Evolutionary conservation across 164 flowering plant genomes (phyloP), one percentile per base, ranked within the genome.

Genomic region (Hamamelis virginiana): DNA sequence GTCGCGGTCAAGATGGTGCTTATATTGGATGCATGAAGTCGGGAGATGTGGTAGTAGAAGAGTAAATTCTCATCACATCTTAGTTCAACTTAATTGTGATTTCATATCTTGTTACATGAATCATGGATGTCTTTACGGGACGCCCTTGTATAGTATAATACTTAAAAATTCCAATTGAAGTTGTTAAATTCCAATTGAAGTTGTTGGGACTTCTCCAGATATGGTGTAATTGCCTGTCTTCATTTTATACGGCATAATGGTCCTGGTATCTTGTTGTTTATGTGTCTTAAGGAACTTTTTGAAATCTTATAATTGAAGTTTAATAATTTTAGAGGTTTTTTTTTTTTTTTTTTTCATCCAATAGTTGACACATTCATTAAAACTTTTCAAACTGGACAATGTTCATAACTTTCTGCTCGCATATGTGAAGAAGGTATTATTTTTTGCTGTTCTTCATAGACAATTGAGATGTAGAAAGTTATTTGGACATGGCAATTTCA

Each of bases 21-120:
- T 96, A 96, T 73, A 85, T 96, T 66, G 99, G 99, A 64, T 96
- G 99, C 84, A 96, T 96, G 99, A 96, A 93, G 75, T 90, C 99
- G 22, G 99, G 99, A 70, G 94, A 82, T n/a, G 98, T 96, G 61
- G 75, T 96, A 59, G 63, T 83, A 61, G 99, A 96, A 75, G 87
- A 79, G 99, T 96, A 88, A 76, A 45, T 74, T 45, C 19, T 59
- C 46, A 66, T 69, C 65, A 65, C 68, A 43, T 72, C 63, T 70
- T 67, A 8, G 48, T 69, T 58, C 18, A 14, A 44, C 48, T 46
- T 43, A 23, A 19, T 61, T 26, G 18, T 48, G 51, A n/a, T 70
- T 55, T 23, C 15, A 13, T 69, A 6, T 27, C 22, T 53, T 53
- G 25, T 5, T 59, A 43, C 15, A 16, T 25, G 1, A 21, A 62